phyloP scores from a whole-genome alignment of 23 red algal genomes.

The Gracilaria caudata region DNA sequence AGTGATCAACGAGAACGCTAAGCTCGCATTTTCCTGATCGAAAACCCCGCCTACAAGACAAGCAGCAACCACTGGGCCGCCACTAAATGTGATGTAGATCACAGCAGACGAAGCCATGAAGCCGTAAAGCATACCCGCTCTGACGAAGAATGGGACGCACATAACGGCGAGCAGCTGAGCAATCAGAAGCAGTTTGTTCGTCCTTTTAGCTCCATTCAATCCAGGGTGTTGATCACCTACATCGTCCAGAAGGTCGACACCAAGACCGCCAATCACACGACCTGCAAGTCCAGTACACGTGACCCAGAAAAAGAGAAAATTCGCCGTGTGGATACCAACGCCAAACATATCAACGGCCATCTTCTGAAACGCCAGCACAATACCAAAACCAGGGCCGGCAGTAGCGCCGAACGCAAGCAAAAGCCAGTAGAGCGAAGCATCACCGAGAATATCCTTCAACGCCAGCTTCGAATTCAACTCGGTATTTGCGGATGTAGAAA shows the following conservation, averaged over 20 bases:
- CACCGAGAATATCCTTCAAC: conserved; percentile 20
- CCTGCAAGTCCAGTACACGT: conserved; percentile 31
- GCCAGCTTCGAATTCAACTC: background rate
- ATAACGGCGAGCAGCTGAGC: conserved; percentile 1
- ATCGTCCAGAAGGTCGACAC: conserved; percentile 22
- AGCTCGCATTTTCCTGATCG: conserved; percentile 32
- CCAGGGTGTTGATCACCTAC: background rate
- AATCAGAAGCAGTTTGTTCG: conserved; percentile 21
- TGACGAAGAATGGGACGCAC: background rate
- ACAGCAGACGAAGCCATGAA: conserved; percentile 28
- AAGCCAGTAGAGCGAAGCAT: conserved; percentile 36
- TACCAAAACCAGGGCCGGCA: conserved; percentile 53
- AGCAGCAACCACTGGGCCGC: conserved; percentile 30
- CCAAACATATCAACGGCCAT: conserved; percentile 39
- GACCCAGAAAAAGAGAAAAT: conserved; percentile 45
- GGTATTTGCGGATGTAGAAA: too few relatives aligned
- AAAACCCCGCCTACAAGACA: conserved; percentile 42
- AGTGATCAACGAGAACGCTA: conserved; percentile 46
- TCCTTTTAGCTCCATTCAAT: conserved; percentile 8
- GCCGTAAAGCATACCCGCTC: background rate
- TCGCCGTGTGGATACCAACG: conserved; percentile 12
- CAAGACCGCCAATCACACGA: conserved; percentile 15
- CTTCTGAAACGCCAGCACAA: conserved; percentile 44
- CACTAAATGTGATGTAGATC: conserved; percentile 50
- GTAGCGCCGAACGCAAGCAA: conserved; percentile 35